Base-by-base conservation (phyloP, 169 alveolate species). In the Plasmodium gonderi region DNA sequence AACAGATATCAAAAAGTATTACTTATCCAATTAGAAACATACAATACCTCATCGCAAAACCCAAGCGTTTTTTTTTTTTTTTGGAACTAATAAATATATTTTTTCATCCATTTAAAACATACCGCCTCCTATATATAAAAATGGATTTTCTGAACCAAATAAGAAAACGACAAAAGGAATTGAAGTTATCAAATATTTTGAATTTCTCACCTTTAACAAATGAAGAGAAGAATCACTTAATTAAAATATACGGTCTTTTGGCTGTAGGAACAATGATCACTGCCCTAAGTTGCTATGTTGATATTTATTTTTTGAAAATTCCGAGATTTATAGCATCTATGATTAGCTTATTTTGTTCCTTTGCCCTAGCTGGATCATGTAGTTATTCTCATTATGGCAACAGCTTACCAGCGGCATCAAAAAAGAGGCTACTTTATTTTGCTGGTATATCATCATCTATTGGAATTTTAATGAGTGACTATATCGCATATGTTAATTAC, bases 321-420 rank as follows among this genome's bases (percentile, higher is more conserved):
- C 92, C 92, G 65, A 85, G 87, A 85, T 85, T 85, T 85, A 20
- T 85, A 51, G 92, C 92, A 23, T 85, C 92, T 23, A 85, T 85
- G 8, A 8, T 75, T 36, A 85, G 92, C 36, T 85, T 85, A 72
- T 23, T 72, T 49, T 85, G 92, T 74, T 74, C 92, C 36, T 85
- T 85, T 74, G 87, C 85, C 42, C 29, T 85, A 51, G 92, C 92
- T 1, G 54, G 79, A 6, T 85, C 92, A 85, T 85, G 92, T 29
- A 85, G 47, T 72, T 79, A 79, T 79, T 74, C 92, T 51, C 92
- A 60, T 74, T 74, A 85, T 40, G 44, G 40, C 36, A 40, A 45
- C n/a, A 29, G 38, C 31, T 38, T 67, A 38, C 77, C 42, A 36
- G 29, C 47, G 11, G 44, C 87, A 51, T 85, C 92, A 77, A 85